Conservation (phyloP, 345 rosid genomes). For the Kandelia obovata region DNA sequence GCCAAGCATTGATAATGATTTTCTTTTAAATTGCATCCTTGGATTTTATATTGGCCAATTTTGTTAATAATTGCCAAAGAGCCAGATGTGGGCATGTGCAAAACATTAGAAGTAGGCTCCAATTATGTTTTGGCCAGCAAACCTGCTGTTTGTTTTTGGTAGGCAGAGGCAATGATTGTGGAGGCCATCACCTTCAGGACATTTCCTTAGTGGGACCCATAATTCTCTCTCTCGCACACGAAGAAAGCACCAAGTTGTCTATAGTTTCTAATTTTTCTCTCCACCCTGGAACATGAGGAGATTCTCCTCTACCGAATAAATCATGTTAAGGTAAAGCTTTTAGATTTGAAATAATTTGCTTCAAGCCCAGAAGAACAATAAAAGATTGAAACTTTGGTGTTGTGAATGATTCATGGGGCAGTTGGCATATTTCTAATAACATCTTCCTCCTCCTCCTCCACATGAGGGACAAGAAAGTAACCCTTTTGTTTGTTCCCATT, state of each 20-base stretch:
- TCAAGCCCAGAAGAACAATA: background rate
- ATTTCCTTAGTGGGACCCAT: constrained; percentile 13
- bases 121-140: constrained; percentile 10
- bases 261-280: background rate
- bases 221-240: background rate
- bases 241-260: constrained; percentile 44
- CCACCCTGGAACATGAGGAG: constrained; percentile 32
- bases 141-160: constrained; percentile 13
- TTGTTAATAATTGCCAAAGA: constrained; percentile 15
- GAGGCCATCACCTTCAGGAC: constrained; percentile 3
- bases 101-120: constrained; percentile 2
- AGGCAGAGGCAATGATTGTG: constrained; percentile 28
- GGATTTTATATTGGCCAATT: background rate
- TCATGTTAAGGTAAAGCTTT: constrained; percentile 6
- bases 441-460: no score
- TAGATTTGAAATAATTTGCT: background rate
- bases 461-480: no score
- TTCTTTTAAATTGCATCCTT: constrained; percentile 2
- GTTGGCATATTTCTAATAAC: no score
- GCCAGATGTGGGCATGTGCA: constrained; percentile 45
- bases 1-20: background rate
- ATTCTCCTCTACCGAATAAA: constrained; percentile 22
- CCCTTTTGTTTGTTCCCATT: no score
- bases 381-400: background rate
- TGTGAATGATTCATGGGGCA: no score